Conservation (phyloP, 2,329 filamentous ascomycete species). For the Colletotrichum camelliae region DNA sequence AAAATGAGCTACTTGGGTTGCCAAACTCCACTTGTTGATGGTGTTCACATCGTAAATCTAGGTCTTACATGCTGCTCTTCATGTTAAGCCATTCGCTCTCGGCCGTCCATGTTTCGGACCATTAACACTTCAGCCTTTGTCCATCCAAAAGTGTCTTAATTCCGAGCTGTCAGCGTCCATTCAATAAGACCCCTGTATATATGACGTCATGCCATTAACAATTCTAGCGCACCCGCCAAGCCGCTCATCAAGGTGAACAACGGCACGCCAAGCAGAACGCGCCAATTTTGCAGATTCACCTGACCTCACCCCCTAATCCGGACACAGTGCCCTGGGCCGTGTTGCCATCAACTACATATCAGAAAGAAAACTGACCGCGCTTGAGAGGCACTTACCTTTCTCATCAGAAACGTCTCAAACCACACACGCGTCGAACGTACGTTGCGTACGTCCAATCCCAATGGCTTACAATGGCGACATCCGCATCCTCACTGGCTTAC, state of each 20-base stretch:
- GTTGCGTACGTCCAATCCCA: background rate
- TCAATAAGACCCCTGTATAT: background rate
- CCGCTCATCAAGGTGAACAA: background rate
- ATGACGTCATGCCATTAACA: background rate
- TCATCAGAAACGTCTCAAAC: background rate
- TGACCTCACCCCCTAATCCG: background rate
- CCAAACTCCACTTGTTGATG: background rate
- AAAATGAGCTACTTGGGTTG: background rate
- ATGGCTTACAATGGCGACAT: background rate
- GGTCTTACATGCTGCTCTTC: background rate
- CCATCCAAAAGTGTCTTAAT: background rate
- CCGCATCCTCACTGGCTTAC: constrained; percentile 52
- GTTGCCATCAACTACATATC: background rate
- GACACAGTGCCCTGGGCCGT: background rate
- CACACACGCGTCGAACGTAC: background rate
- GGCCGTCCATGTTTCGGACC: background rate
- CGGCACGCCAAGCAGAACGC: background rate
- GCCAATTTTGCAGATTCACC: background rate
- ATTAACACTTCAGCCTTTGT: background rate
- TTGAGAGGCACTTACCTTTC: background rate
- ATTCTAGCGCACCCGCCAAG: background rate
- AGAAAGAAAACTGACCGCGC: background rate
- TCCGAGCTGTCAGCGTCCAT: background rate
- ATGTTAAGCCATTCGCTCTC: background rate
- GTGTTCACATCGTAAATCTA: background rate